phyloP scores from a whole-genome alignment of 2,329 filamentous ascomycete genomes.

The Fusarium sp. region DNA sequence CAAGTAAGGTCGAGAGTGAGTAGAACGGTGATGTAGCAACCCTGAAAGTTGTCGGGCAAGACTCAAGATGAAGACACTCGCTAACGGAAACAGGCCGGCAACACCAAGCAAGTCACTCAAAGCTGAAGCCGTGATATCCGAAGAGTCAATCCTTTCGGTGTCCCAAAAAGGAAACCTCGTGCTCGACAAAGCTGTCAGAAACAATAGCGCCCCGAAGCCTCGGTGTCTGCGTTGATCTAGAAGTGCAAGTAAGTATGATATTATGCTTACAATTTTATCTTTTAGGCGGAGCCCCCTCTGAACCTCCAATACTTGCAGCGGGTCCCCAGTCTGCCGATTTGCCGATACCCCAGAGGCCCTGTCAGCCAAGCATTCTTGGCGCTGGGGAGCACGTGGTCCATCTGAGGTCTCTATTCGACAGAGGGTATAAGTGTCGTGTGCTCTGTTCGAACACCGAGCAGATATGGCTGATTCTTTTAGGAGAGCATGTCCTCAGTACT shows the following conservation, averaged over 20 bases:
- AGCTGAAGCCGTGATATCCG: constrained; percentile 42
- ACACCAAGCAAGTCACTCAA: background rate
- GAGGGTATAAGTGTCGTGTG: constrained; percentile 32
- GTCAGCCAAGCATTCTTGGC: constrained; percentile 42
- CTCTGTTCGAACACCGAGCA: constrained; percentile 36
- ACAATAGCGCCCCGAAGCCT: constrained; percentile 20
- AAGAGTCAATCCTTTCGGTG: constrained; percentile 30
- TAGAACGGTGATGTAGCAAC: too few species aligned
- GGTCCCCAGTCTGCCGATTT: constrained; percentile 36
- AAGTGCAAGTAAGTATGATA: background rate
- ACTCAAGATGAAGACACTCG: constrained; percentile 3
- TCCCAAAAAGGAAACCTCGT: constrained; percentile 27
- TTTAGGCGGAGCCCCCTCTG: too few species aligned
- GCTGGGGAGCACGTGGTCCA: constrained; percentile 37
- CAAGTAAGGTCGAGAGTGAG: too few species aligned
- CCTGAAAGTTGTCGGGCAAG: background rate
- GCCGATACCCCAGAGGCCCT: constrained; percentile 30
- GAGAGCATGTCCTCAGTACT: constrained; percentile 15
- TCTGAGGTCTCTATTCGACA: constrained; percentile 33
- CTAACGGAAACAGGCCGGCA: constrained; percentile 29
- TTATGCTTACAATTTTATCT: constrained; percentile 3
- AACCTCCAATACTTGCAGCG: background rate
- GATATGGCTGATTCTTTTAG: background rate
- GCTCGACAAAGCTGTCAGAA: constrained; percentile 25
- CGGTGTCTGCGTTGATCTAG: constrained; percentile 30